Conservation (phyloP, 2,329 filamentous ascomycete species). For the Leptographium galeiforme region DNA sequence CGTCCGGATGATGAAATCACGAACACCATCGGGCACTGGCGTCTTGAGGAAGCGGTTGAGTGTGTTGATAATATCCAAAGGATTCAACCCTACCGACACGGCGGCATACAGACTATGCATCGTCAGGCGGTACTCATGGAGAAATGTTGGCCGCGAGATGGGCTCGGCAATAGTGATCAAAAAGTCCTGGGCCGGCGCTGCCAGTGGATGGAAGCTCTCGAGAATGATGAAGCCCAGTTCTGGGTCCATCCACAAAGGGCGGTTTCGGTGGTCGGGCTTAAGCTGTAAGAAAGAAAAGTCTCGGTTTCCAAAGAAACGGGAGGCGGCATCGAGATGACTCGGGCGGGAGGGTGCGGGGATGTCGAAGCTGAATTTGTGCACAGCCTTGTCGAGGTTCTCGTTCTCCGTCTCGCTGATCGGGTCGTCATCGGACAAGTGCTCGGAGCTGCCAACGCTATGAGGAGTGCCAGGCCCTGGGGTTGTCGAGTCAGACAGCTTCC, state of each 20-base stretch:
- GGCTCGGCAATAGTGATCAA: conserved; percentile 93
- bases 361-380: conserved; percentile 47
- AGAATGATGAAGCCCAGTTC: conserved; percentile 76
- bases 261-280: conserved; percentile 79
- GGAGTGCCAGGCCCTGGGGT: conserved; percentile 49
- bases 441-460: conserved; percentile 38
- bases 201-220: conserved; percentile 84
- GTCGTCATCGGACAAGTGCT: conserved; percentile 40
- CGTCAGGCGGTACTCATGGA: conserved; percentile 89
- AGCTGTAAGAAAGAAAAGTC: conserved; percentile 75
- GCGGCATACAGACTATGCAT: conserved; percentile 90
- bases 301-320: conserved; percentile 18
- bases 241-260: conserved; percentile 89
- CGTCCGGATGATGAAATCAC: conserved; percentile 70
- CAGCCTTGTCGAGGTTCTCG: conserved; percentile 41
- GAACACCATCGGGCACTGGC: conserved; percentile 66
- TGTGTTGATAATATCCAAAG: conserved; percentile 78
- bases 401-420: conserved; percentile 37
- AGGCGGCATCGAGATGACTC: conserved; percentile 16
- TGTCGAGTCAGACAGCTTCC: conserved; percentile 42
- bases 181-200: conserved; percentile 81
- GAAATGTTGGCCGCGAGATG: conserved; percentile 72
- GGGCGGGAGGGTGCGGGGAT: neutral
- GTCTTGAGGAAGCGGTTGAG: conserved; percentile 84
- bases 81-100: conserved; percentile 83